A percentile compares a stretch with the other conserved stretches of the same genome.
Evolutionary conservation across 306 rosid species (phyloP).

Genomic region (Clitoria ternatea): DNA sequence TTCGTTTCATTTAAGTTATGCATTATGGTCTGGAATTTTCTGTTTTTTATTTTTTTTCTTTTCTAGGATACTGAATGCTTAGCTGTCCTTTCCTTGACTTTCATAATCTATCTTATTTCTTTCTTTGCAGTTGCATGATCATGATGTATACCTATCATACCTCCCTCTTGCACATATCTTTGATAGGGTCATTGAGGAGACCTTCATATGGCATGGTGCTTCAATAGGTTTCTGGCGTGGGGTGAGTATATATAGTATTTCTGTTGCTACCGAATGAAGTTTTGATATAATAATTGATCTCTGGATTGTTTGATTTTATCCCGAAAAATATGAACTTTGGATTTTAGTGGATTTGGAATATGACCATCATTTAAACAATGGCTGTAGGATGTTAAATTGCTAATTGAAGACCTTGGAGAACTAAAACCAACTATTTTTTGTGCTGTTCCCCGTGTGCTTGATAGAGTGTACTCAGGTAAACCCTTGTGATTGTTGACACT

Average conservation of each 20-base stretch:
- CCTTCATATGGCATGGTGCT: constrained; percentile 82
- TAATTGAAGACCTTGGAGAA: constrained; percentile 83
- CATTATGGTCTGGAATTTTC: not conserved
- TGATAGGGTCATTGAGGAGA: constrained; percentile 93
- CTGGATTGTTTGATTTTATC: not conserved
- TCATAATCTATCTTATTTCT: constrained; percentile 10
- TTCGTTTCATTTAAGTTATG: not conserved
- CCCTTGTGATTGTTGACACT: constrained; percentile 1
- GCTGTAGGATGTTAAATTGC: constrained; percentile 85
- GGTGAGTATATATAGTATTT: constrained; percentile 47
- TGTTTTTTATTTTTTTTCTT: not conserved
- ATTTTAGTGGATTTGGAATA: not conserved
- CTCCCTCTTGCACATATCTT: constrained; percentile 96
- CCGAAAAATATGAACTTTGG: not conserved
- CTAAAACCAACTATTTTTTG: constrained; percentile 88
- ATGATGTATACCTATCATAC: constrained; percentile 85
- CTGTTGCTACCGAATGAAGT: not conserved
- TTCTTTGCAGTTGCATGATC: constrained; percentile 48
- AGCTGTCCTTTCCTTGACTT: constrained; percentile 5
- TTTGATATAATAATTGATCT: constrained; percentile 16
- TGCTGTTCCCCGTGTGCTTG: constrained; percentile 98
- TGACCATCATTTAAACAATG: constrained; percentile 11
- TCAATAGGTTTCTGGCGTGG: constrained; percentile 99
- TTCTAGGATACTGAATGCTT: constrained; percentile 20
- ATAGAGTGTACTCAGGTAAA: constrained; percentile 78